A percentile compares a stretch with the other conserved stretches of the same genome.
Conservation (phyloP, 2,329 filamentous ascomycete species). For the Macrophomina tecta region DNA sequence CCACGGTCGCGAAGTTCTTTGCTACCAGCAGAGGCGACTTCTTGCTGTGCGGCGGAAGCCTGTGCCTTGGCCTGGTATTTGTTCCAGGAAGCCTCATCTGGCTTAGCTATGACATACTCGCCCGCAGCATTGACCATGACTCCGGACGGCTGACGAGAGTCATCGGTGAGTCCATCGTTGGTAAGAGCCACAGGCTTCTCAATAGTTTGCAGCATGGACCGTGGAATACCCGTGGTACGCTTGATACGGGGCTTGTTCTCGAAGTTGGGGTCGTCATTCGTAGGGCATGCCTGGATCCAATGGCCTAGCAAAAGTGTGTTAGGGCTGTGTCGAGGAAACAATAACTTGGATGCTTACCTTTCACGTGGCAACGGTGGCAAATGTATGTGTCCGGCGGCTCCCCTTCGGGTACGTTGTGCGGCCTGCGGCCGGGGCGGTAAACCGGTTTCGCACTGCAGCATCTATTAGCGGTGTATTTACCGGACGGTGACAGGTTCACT, state of each 20-base stretch:
- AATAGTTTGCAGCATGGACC: slow-evolving; percentile 92
- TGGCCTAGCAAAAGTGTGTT: slow-evolving; percentile 63
- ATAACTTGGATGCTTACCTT: slow-evolving; percentile 58
- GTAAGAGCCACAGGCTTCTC: slow-evolving; percentile 81
- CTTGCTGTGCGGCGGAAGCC: slow-evolving; percentile 80
- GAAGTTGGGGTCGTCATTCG: slow-evolving; percentile 96
- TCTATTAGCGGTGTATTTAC: slow-evolving; percentile 20
- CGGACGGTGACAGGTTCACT: slow-evolving; percentile 42
- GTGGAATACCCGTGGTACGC: slow-evolving; percentile 94
- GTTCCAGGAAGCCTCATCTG: slow-evolving; percentile 95
- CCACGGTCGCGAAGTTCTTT: slow-evolving; percentile 88
- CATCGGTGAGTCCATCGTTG: slow-evolving; percentile 77
- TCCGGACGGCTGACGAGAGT: slow-evolving; percentile 79
- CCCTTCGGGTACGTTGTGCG: slow-evolving; percentile 83
- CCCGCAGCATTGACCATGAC: slow-evolving; percentile 98
- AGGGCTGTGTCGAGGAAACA: slow-evolving; percentile 31
- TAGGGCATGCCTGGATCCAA: slow-evolving; percentile 97
- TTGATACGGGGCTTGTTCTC: slow-evolving; percentile 93
- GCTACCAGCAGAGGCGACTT: slow-evolving; percentile 76
- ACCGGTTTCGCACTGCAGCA: slow-evolving; percentile 51
- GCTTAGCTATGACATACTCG: slow-evolving; percentile 95
- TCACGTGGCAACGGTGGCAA: slow-evolving; percentile 94
- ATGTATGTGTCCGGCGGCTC: slow-evolving; percentile 93
- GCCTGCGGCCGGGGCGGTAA: slow-evolving; percentile 59
- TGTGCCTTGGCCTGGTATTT: slow-evolving; percentile 95